A percentile compares a stretch with the other conserved stretches of the same genome.
Evolutionary conservation across 2,329 filamentous ascomycete species (phyloP).

Genomic region (Xylaria sp.): DNA sequence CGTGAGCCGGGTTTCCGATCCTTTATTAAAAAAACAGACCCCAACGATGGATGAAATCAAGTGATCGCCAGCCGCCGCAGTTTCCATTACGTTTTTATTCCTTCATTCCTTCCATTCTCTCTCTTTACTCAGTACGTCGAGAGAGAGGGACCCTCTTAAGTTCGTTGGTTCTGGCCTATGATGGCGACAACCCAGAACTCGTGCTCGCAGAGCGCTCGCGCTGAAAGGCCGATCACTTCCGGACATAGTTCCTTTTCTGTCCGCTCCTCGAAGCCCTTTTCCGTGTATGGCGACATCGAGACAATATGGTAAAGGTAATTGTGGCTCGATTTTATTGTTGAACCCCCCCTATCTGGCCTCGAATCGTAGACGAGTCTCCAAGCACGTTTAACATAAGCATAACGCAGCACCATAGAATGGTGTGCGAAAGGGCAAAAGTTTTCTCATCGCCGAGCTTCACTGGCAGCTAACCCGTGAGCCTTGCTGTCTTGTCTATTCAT

Average conservation of each 20-base stretch:
- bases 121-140: not conserved
- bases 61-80: slow-evolving; percentile 31
- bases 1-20: slow-evolving; percentile 34
- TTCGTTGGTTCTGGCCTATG: slow-evolving; percentile 20
- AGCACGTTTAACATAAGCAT: not conserved
- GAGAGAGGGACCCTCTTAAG: not conserved
- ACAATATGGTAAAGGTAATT: slow-evolving; percentile 16
- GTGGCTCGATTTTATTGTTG: slow-evolving; percentile 23
- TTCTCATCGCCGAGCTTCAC: not conserved
- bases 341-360: slow-evolving; percentile 1
- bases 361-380: not conserved
- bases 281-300: slow-evolving; percentile 28
- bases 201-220: slow-evolving; percentile 22
- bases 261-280: slow-evolving; percentile 3
- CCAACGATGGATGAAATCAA: slow-evolving; percentile 30
- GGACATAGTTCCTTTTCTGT: slow-evolving; percentile 33
- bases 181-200: slow-evolving; percentile 14
- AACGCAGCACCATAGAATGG: not conserved
- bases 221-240: slow-evolving; percentile 10
- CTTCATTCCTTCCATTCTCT: not conserved
- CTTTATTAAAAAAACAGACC: slow-evolving; percentile 31
- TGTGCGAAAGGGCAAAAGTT: not conserved
- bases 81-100: slow-evolving; percentile 39
- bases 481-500: slow-evolving; percentile 27
- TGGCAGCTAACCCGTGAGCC: slow-evolving; percentile 2